Conservation (phyloP, 306 rosid genomes). For the Dryas alaskensis region DNA sequence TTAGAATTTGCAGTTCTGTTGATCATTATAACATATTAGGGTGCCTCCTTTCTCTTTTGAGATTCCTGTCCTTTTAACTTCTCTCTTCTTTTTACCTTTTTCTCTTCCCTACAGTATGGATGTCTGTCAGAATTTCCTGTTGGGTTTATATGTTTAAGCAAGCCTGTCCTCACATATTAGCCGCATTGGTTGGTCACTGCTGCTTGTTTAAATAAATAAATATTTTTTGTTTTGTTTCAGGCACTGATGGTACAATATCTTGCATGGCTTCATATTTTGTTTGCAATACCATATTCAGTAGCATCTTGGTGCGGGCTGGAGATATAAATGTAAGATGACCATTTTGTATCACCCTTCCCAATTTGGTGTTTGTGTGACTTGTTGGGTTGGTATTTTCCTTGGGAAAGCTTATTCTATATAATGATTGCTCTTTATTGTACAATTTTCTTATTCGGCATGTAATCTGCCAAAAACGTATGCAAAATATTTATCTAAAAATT, state of each 20-base stretch:
- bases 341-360: conserved; percentile 18
- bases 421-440: conserved; percentile 2
- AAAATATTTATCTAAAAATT: background rate
- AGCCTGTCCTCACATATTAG: background rate
- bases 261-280: conserved; percentile 76
- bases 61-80: background rate
- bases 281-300: conserved; percentile 71
- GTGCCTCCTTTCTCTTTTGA: background rate
- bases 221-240: conserved; percentile 35
- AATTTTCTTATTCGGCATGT: background rate
- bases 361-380: conserved; percentile 1
- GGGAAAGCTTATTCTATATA: background rate
- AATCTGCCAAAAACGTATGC: background rate
- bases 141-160: background rate
- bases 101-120: conserved; percentile 8
- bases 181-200: conserved; percentile 4
- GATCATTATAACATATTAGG: background rate
- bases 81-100: background rate
- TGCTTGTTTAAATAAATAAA: conserved; percentile 9
- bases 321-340: conserved; percentile 60
- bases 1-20: conserved; percentile 8
- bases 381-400: too few species aligned
- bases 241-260: conserved; percentile 78
- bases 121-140: background rate
- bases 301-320: conserved; percentile 75